Percentiles rank a stretch among this genome's conserved stretches.
Evolutionary conservation across 2,329 filamentous ascomycete species (phyloP).

Genomic region (Colletotrichum costaricense): DNA sequence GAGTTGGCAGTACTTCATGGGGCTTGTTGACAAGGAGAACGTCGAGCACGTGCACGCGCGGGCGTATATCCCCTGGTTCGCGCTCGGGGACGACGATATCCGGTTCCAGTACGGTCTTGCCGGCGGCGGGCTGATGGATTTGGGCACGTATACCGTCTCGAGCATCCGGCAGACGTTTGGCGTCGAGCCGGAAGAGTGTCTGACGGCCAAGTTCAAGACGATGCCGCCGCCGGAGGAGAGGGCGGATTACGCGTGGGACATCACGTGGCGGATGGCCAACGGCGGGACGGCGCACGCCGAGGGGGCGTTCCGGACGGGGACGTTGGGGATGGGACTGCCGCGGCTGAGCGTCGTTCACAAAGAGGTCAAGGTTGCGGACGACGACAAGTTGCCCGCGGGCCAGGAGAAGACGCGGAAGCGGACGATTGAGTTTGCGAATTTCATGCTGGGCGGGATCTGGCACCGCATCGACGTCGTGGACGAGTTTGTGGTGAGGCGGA

Average conservation of each 20-base stretch:
- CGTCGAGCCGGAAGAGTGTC: conserved; percentile 51
- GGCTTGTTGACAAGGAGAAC: conserved; percentile 49
- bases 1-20: conserved; percentile 54
- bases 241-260: conserved; percentile 48
- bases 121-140: conserved; percentile 54
- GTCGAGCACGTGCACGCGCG: conserved; percentile 48
- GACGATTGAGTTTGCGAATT: conserved; percentile 43
- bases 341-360: conserved; percentile 40
- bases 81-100: conserved; percentile 53
- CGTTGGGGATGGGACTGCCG: conserved; percentile 19
- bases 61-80: conserved; percentile 44
- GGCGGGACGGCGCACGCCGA: conserved; percentile 48
- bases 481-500: conserved; percentile 44
- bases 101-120: conserved; percentile 54
- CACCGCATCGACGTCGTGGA: conserved; percentile 52
- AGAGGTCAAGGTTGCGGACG: conserved; percentile 18
- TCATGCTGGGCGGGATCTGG: conserved; percentile 41
- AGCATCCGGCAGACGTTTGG: conserved; percentile 52
- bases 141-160: conserved; percentile 54
- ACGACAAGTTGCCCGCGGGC: conserved; percentile 34
- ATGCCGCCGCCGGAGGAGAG: conserved; percentile 45
- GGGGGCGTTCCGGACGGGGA: conserved; percentile 40
- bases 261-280: conserved; percentile 52
- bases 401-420: conserved; percentile 42
- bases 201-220: conserved; percentile 43